Conservation (phyloP, 1,139 yeast species). For the Trichomonascaceae sp. region DNA sequence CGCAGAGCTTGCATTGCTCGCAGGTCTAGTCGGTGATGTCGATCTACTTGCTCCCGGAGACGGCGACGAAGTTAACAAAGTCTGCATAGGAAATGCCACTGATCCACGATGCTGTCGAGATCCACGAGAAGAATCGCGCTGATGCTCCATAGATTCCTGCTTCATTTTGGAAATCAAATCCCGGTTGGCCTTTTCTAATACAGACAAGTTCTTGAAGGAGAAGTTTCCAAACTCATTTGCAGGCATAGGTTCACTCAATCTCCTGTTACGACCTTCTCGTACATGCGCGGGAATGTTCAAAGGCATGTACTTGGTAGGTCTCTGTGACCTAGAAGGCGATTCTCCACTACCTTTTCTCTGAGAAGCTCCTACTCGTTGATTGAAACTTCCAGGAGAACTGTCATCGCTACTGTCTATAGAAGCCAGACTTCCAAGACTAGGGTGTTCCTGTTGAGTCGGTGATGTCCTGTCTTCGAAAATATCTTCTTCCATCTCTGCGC, state of each 20-base stretch:
- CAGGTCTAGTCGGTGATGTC: constrained; percentile 11
- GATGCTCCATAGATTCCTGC: constrained; percentile 61
- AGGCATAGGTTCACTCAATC: constrained; percentile 56
- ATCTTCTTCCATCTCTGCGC: constrained; percentile 47
- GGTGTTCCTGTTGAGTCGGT: background rate
- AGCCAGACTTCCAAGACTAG: background rate
- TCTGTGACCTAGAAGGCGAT: constrained; percentile 10
- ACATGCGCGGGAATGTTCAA: constrained; percentile 50
- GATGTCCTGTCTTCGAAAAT: background rate
- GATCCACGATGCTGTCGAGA: background rate
- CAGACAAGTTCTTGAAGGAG: constrained; percentile 80
- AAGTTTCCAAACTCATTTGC: constrained; percentile 85
- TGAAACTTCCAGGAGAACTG: constrained; percentile 12
- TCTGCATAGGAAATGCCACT: constrained; percentile 2
- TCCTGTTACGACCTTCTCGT: constrained; percentile 53
- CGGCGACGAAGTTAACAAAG: constrained; percentile 6
- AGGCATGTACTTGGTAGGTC: constrained; percentile 29
- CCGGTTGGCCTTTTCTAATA: constrained; percentile 87
- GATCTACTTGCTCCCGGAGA: constrained; percentile 12
- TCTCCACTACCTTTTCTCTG: constrained; percentile 12
- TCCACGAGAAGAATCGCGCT: constrained; percentile 6
- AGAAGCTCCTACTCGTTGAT: constrained; percentile 13
- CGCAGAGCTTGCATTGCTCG: constrained; percentile 3
- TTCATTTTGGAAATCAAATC: constrained; percentile 85
- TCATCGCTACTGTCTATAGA: constrained; percentile 6